Evolutionary conservation across 805 yeast species (phyloP).

Genomic region (Saccharomyces paradoxus): DNA sequence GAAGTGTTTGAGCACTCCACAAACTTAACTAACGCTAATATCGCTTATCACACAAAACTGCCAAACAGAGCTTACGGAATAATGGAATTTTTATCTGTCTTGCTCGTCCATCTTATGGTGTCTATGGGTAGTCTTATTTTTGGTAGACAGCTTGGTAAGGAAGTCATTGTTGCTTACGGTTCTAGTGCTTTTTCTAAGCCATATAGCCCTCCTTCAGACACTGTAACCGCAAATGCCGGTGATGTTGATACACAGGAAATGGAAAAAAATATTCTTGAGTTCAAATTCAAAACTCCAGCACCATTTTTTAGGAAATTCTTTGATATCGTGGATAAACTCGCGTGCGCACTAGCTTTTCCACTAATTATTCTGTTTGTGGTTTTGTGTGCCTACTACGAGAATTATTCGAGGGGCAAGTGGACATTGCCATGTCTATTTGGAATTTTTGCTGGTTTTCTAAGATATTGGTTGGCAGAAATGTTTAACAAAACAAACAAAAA

Average conservation of each 20-base stretch:
- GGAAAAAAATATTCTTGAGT: not conserved
- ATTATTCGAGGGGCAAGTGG: conserved; percentile 56
- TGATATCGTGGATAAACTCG: not conserved
- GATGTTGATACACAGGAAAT: not conserved
- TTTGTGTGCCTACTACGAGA: conserved; percentile 26
- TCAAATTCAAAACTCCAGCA: not conserved
- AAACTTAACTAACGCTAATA: conserved; percentile 15
- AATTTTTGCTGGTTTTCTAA: conserved; percentile 56
- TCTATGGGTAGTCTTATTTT: conserved; percentile 51
- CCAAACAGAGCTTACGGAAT: conserved; percentile 74
- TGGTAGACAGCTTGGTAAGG: conserved; percentile 44
- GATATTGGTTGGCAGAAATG: conserved; percentile 47
- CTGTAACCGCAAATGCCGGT: not conserved
- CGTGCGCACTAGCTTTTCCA: conserved; percentile 14
- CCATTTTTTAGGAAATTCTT: conserved; percentile 2
- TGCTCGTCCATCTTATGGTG: conserved; percentile 50
- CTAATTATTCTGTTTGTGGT: conserved; percentile 20
- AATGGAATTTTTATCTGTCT: conserved; percentile 60
- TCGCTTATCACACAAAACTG: conserved; percentile 18
- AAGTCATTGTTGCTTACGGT: conserved; percentile 7
- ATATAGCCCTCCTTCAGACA: not conserved
- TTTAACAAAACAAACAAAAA: conserved; percentile 36
- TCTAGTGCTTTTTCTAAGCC: not conserved
- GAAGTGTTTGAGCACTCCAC: conserved; percentile 28
- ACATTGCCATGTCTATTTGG: conserved; percentile 58